Evolutionary conservation across 2,329 filamentous ascomycete genomes (phyloP).

Genomic region (Ascochyta fabae): DNA sequence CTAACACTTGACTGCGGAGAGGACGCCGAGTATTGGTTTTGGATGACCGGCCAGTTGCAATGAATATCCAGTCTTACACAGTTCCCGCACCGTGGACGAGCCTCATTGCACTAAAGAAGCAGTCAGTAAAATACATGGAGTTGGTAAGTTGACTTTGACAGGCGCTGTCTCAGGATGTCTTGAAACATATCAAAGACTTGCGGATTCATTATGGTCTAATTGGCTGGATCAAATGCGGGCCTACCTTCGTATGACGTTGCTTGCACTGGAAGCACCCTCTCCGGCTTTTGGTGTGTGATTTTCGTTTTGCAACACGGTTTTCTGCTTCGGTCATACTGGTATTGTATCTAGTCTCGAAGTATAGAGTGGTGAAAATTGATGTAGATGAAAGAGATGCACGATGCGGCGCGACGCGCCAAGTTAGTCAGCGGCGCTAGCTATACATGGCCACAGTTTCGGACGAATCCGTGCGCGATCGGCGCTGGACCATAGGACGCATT

Average conservation of each 20-base stretch:
- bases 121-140: background rate
- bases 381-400: background rate
- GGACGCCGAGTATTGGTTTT: slow-evolving; percentile 25
- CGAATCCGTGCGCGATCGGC: background rate
- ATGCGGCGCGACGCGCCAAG: slow-evolving; percentile 1
- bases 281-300: slow-evolving; percentile 42
- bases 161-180: background rate
- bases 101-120: slow-evolving; percentile 39
- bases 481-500: background rate
- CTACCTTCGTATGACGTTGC: slow-evolving; percentile 42
- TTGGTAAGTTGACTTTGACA: background rate
- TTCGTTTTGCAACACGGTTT: slow-evolving; percentile 34
- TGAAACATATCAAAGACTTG: background rate
- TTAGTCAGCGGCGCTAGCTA: slow-evolving; percentile 5
- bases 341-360: background rate
- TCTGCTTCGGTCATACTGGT: slow-evolving; percentile 24
- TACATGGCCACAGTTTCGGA: background rate
- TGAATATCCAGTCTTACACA: slow-evolving; percentile 40
- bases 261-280: slow-evolving; percentile 44
- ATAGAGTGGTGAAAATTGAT: background rate
- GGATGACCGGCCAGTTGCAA: slow-evolving; percentile 35
- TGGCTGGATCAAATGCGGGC: slow-evolving; percentile 9
- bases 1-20: slow-evolving; percentile 26
- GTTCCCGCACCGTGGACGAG: slow-evolving; percentile 38
- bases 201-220: background rate